A percentile compares a stretch with the other conserved stretches of the same genome.
Conservation (phyloP, 139 green algal species). For the Chlorella ohadii region DNA sequence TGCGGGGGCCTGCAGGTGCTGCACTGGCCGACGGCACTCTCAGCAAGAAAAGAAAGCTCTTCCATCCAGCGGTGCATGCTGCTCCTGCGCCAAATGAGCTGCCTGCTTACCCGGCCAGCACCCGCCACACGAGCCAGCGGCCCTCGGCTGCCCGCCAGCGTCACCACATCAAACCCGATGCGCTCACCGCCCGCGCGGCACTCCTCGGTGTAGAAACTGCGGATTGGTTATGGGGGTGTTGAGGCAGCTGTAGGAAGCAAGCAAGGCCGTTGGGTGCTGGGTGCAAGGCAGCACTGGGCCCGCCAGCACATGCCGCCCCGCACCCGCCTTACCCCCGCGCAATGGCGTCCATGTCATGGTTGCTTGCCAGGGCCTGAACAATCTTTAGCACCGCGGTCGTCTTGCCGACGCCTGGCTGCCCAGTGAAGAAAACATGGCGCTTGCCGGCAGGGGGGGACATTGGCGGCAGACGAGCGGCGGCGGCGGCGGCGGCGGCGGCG, state of each 20-base stretch:
- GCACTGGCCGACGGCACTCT: too few species aligned
- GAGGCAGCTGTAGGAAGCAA: too few species aligned
- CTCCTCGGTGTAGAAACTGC: slow-evolving; percentile 49
- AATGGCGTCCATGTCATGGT: background rate
- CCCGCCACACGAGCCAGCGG: slow-evolving; percentile 25
- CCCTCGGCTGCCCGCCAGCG: slow-evolving; percentile 23
- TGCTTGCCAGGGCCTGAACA: background rate
- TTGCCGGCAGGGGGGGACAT: too few species aligned
- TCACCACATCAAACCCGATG: slow-evolving; percentile 48
- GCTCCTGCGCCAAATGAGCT: too few species aligned
- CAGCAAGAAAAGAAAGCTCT: too few species aligned
- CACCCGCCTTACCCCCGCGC: background rate
- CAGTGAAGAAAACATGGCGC: slow-evolving; percentile 52
- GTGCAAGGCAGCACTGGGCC: too few species aligned
- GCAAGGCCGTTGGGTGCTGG: too few species aligned
- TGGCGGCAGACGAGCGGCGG: too few species aligned
- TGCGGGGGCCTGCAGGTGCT: too few species aligned
- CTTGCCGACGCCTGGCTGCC: slow-evolving; percentile 43
- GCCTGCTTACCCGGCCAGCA: background rate
- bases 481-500: too few species aligned
- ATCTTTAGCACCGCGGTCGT: slow-evolving; percentile 31
- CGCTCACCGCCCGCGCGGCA: slow-evolving; percentile 31
- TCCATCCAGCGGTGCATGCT: too few species aligned
- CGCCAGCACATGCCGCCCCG: too few species aligned
- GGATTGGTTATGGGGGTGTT: background rate